A percentile compares a stretch with the other conserved stretches of the same genome.
Evolutionary conservation across 176 grass and related monocot species (phyloP).

Genomic region (Hyparrhenia diplandra): DNA sequence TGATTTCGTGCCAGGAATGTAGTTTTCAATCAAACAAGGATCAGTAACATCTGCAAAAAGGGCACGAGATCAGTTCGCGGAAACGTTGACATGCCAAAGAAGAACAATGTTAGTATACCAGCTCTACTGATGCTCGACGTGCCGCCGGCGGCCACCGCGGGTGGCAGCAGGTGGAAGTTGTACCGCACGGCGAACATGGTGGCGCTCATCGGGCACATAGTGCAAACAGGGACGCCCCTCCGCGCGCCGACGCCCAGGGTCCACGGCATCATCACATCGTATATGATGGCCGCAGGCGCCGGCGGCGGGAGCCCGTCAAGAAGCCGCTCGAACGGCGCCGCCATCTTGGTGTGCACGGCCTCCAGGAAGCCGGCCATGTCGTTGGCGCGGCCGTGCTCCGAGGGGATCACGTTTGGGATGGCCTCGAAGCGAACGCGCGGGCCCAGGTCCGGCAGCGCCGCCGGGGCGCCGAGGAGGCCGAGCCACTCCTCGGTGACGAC

Average conservation of each 20-base stretch:
- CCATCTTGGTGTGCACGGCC: constrained; percentile 47
- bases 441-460: background rate
- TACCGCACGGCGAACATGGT: constrained; percentile 28
- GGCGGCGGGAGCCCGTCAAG: constrained; percentile 2
- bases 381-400: constrained; percentile 33
- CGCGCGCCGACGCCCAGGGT: background rate
- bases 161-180: constrained; percentile 28
- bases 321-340: constrained; percentile 9
- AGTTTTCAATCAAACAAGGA: constrained; percentile 36
- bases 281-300: constrained; percentile 16
- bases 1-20: constrained; percentile 32
- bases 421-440: constrained; percentile 21
- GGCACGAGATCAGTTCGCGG: background rate
- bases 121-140: background rate
- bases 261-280: constrained; percentile 27
- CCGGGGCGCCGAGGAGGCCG: constrained; percentile 38
- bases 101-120: constrained; percentile 10
- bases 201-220: constrained; percentile 26
- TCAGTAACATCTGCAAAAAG: constrained; percentile 24
- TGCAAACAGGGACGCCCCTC: constrained; percentile 8
- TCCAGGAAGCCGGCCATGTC: constrained; percentile 42
- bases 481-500: constrained; percentile 50
- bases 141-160: background rate
- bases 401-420: constrained; percentile 56
- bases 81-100: background rate